These are phyloP conservation scores for Phialophora verrucosa DNA, from an alignment of 2,329 filamentous ascomycete genomes.

Conservation along the genomic window DNA sequence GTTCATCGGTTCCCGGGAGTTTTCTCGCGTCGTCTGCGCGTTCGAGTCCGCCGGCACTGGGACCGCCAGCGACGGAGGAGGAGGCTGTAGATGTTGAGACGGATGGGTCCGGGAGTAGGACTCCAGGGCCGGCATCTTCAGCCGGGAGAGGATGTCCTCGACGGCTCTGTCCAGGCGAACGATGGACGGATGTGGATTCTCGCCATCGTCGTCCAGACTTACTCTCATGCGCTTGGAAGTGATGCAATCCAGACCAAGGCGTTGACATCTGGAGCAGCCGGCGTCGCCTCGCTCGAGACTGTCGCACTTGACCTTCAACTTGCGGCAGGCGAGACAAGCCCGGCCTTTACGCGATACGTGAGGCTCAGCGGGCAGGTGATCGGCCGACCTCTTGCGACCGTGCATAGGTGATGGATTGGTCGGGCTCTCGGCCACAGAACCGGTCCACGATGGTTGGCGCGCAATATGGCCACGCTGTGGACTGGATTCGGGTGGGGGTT, in stretches of 20 bases:
- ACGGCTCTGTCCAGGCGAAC: conserved; percentile 37
- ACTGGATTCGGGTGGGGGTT: conserved; percentile 22
- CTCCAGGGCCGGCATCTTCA: conserved; percentile 38
- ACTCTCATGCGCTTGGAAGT: conserved; percentile 37
- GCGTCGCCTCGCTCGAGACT: conserved; percentile 37
- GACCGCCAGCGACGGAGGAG: not conserved
- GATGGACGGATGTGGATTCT: conserved; percentile 35
- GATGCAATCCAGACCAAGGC: conserved; percentile 38
- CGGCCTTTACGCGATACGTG: conserved; percentile 39
- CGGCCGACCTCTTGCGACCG: conserved; percentile 33
- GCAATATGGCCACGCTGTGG: conserved; percentile 20
- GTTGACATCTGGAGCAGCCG: conserved; percentile 39
- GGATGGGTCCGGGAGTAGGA: conserved; percentile 27
- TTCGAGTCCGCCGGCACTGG: conserved; percentile 22
- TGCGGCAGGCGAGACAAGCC: conserved; percentile 39
- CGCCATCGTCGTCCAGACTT: conserved; percentile 37
- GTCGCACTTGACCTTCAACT: conserved; percentile 40
- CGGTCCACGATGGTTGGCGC: conserved; percentile 30
- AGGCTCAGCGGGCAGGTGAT: conserved; percentile 33
- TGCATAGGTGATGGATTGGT: conserved; percentile 22
- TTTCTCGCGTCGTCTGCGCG: conserved; percentile 38
- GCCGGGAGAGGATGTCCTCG: conserved; percentile 36
- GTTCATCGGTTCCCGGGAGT: conserved; percentile 36
- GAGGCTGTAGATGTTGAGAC: conserved; percentile 21
- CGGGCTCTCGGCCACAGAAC: conserved; percentile 22